Evolutionary conservation across 2,329 filamentous ascomycete genomes (phyloP).

Genomic region (Penicillium brevicompactum): DNA sequence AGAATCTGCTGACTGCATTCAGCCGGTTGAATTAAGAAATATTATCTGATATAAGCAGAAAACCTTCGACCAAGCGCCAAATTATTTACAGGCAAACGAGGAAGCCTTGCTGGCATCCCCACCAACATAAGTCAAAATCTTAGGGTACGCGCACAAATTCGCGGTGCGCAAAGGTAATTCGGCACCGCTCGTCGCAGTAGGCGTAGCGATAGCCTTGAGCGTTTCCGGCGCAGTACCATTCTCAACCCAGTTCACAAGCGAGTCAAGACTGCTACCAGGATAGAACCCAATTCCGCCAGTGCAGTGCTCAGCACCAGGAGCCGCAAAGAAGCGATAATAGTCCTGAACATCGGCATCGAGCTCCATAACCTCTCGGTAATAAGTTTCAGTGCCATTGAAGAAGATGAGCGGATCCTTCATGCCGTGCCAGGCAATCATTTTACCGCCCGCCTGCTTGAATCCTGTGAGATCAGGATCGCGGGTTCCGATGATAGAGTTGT

Average conservation of each 20-base stretch:
- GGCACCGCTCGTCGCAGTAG: background rate
- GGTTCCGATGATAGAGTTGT: conserved; percentile 39
- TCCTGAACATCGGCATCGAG: conserved; percentile 28
- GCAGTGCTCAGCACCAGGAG: conserved; percentile 43
- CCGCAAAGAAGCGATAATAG: conserved; percentile 43
- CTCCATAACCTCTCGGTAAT: conserved; percentile 38
- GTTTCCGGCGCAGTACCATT: conserved; percentile 18
- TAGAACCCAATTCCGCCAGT: conserved; percentile 27
- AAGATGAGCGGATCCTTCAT: conserved; percentile 43
- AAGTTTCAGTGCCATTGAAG: conserved; percentile 37
- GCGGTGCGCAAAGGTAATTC: background rate
- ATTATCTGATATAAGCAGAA: background rate
- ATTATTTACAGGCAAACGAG: background rate
- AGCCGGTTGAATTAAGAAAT: background rate
- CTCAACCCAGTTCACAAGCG: conserved; percentile 24
- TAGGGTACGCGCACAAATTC: background rate
- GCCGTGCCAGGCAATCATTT: conserved; percentile 50
- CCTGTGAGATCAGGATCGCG: conserved; percentile 39
- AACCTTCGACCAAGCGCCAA: background rate
- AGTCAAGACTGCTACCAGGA: conserved; percentile 12
- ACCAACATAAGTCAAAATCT: background rate
- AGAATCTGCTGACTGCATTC: background rate
- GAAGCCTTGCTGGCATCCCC: background rate
- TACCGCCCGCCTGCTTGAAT: conserved; percentile 42
- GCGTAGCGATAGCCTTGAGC: background rate